These are phyloP conservation scores for Erodium texanum DNA, from an alignment of 441 rosid genomes.

Conservation along the genomic window DNA sequence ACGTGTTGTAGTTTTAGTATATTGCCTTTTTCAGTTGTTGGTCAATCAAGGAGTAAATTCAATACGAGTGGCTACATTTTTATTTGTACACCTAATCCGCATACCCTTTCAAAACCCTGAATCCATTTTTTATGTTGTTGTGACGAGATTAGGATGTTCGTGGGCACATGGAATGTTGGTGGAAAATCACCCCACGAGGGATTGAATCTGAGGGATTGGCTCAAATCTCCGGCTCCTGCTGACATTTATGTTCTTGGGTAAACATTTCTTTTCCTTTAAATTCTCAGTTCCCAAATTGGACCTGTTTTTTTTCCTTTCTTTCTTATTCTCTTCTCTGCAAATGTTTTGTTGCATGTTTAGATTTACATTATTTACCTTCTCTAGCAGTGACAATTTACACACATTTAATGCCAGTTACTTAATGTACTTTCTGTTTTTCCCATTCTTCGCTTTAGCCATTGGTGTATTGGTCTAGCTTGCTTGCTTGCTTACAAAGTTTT, in stretches of 20 bases:
- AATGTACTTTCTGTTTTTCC: too few species aligned
- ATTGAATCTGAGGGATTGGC: slow-evolving; percentile 69
- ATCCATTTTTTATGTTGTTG: too few species aligned
- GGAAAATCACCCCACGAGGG: slow-evolving; percentile 76
- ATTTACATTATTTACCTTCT: too few species aligned
- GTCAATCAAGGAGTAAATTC: background rate
- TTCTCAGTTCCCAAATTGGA: background rate
- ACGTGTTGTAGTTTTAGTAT: background rate
- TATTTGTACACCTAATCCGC: too few species aligned
- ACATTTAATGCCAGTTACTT: background rate
- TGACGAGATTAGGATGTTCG: slow-evolving; percentile 52
- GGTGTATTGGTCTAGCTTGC: background rate
- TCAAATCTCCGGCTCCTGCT: slow-evolving; percentile 48
- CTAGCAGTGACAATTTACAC: too few species aligned
- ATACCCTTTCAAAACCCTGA: too few species aligned
- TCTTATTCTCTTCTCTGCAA: background rate
- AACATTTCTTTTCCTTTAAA: background rate
- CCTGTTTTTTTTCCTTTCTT: too few species aligned
- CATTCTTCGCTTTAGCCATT: too few species aligned
- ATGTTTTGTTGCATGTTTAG: too few species aligned
- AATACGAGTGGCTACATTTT: background rate
- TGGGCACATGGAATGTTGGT: slow-evolving; percentile 99
- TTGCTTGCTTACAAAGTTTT: background rate
- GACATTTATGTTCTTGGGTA: slow-evolving; percentile 94
- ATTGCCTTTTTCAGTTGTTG: background rate